Percentiles rank a stretch among this genome's conserved stretches.
Evolutionary conservation across 2,329 filamentous ascomycete genomes (phyloP).

Genomic region (Dothistroma septosporum): DNA sequence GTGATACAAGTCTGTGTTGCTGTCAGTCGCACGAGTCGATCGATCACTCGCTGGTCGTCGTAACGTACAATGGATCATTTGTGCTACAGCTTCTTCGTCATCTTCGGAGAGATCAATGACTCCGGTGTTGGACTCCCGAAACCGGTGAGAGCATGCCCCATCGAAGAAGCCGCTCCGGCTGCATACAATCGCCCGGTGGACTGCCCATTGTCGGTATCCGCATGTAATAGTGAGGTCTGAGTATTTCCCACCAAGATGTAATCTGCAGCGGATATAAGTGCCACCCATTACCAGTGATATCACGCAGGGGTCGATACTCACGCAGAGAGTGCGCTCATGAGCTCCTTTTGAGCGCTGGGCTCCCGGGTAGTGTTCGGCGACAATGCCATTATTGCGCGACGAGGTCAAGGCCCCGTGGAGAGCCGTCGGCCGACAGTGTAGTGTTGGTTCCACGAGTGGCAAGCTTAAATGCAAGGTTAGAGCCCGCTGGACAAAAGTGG

Average conservation of each 20-base stretch:
- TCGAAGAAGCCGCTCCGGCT: constrained; percentile 47
- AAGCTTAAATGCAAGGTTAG: constrained; percentile 6
- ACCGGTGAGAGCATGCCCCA: constrained; percentile 36
- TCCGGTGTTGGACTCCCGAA: constrained; percentile 34
- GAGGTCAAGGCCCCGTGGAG: constrained; percentile 1
- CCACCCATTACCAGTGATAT: constrained; percentile 16
- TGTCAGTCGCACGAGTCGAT: not conserved
- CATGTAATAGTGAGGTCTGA: constrained; percentile 48
- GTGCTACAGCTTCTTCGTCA: constrained; percentile 38
- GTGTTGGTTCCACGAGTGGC: not conserved
- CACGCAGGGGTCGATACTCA: constrained; percentile 31
- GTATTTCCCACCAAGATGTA: constrained; percentile 39
- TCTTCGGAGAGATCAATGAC: constrained; percentile 38
- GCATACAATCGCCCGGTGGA: constrained; percentile 48
- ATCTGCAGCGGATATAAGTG: constrained; percentile 28
- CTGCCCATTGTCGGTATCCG: constrained; percentile 44
- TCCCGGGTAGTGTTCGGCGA: constrained; percentile 27
- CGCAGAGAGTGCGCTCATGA: constrained; percentile 47
- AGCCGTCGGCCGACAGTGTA: constrained; percentile 3
- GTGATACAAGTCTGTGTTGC: constrained; percentile 35
- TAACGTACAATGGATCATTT: constrained; percentile 39
- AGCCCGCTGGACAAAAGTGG: not conserved
- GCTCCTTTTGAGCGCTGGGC: constrained; percentile 41
- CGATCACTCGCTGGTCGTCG: not conserved
- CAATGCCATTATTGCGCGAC: constrained; percentile 20